Conservation (phyloP, 1,284 basidiomycete species). For the Microbotryum lychnidis-dioicae region DNA sequence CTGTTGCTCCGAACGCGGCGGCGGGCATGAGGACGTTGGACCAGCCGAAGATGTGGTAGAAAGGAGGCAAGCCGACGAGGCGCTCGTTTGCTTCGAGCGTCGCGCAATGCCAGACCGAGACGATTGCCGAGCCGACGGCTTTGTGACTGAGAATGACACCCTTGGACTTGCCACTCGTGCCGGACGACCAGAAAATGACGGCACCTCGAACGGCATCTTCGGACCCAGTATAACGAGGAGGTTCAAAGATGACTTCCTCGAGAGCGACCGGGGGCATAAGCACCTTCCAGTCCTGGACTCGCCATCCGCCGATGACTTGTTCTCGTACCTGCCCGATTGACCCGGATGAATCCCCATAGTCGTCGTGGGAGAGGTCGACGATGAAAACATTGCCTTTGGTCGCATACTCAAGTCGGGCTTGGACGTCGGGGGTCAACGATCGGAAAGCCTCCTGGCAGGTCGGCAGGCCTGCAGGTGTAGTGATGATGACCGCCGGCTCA, state of each 20-base stretch:
- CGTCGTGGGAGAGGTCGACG: slow-evolving; percentile 31
- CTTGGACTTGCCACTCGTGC: slow-evolving; percentile 41
- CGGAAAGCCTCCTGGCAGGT: slow-evolving; percentile 27
- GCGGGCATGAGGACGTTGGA: slow-evolving; percentile 36
- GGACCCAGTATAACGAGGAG: slow-evolving; percentile 21
- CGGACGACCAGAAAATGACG: slow-evolving; percentile 39
- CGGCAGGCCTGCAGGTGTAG: slow-evolving; percentile 25
- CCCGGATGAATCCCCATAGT: slow-evolving; percentile 26
- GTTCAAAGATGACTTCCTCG: slow-evolving; percentile 5
- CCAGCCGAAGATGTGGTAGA: slow-evolving; percentile 37
- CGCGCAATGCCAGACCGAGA: slow-evolving; percentile 35
- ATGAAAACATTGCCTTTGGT: slow-evolving; percentile 30
- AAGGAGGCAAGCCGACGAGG: slow-evolving; percentile 40
- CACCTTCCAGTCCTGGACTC: slow-evolving; percentile 26
- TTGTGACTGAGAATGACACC: slow-evolving; percentile 40
- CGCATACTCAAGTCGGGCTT: slow-evolving; percentile 15
- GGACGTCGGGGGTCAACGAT: slow-evolving; percentile 7
- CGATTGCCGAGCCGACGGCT: slow-evolving; percentile 35
- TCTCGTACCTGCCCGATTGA: neutral
- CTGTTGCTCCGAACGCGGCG: slow-evolving; percentile 38
- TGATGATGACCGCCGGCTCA: slow-evolving; percentile 39
- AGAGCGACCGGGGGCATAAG: slow-evolving; percentile 19
- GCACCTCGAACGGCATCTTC: slow-evolving; percentile 30
- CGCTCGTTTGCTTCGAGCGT: slow-evolving; percentile 32
- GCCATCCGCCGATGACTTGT: slow-evolving; percentile 5